phyloP scores from a whole-genome alignment of 179 eudicot genomes.

The Heliamphora pulchella region DNA sequence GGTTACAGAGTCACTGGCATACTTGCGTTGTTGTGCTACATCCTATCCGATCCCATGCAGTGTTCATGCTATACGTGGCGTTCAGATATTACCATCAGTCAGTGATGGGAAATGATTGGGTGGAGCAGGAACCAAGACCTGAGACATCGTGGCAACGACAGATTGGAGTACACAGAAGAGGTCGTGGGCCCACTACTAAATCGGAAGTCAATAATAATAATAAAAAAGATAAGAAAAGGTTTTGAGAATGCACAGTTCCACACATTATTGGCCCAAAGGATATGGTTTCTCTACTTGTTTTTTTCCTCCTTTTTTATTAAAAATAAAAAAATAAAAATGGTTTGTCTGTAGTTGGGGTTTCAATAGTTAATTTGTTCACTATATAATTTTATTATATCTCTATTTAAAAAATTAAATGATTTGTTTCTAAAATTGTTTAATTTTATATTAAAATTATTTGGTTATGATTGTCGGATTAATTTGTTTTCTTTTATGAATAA shows the following conservation, averaged over 20 bases:
- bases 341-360: no score
- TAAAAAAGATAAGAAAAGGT: constrained; percentile 32
- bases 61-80: constrained; percentile 70
- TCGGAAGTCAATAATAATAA: not conserved
- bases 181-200: constrained; percentile 12
- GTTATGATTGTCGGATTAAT: no score
- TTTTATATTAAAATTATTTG: no score
- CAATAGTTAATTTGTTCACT: no score
- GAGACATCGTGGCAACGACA: constrained; percentile 15
- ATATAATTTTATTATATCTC: no score
- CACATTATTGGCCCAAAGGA: not conserved
- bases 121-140: constrained; percentile 21
- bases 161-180: constrained; percentile 14
- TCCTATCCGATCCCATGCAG: constrained; percentile 28
- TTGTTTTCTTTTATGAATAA: no score
- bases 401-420: no score
- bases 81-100: constrained; percentile 60
- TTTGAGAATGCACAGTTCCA: constrained; percentile 12
- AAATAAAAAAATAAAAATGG: no score
- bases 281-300: no score
- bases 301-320: no score
- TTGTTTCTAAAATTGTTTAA: no score
- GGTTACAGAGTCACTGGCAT: no score
- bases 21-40: not conserved
- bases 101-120: constrained; percentile 23